Evolutionary conservation across 2,329 filamentous ascomycete genomes (phyloP).

Genomic region (Mycosphaerelloides madeirae): DNA sequence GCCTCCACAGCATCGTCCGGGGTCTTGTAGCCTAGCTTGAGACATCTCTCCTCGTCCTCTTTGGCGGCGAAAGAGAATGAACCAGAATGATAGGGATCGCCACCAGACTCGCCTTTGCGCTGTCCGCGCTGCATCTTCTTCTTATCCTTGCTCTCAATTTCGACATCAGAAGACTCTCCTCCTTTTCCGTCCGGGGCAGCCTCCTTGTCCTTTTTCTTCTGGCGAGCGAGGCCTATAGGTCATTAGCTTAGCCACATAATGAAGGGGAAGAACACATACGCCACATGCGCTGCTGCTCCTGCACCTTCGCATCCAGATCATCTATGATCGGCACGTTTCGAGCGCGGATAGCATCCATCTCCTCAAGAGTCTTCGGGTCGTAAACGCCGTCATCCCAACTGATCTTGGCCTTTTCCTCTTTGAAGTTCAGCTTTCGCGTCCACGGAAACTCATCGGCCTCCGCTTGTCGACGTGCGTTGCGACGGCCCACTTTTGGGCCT

Average conservation of each 20-base stretch:
- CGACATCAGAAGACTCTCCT: neutral
- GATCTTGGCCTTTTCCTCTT: constrained; percentile 19
- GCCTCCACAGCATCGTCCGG: constrained; percentile 29
- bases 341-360: constrained; percentile 23
- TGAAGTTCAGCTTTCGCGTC: constrained; percentile 29
- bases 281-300: constrained; percentile 27
- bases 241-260: constrained; percentile 2
- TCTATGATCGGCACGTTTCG: constrained; percentile 25
- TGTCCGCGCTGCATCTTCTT: constrained; percentile 19
- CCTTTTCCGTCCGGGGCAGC: neutral
- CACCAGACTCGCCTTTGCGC: constrained; percentile 18
- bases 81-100: constrained; percentile 29
- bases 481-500: constrained; percentile 10
- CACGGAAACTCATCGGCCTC: constrained; percentile 29
- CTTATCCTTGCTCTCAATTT: constrained; percentile 13
- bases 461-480: constrained; percentile 22
- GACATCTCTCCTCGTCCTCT: constrained; percentile 13
- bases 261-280: neutral
- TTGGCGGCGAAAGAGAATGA: constrained; percentile 26
- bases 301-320: constrained; percentile 23
- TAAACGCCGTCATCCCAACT: constrained; percentile 30
- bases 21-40: constrained; percentile 12
- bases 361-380: constrained; percentile 21
- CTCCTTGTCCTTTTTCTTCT: constrained; percentile 15
- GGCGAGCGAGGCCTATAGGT: constrained; percentile 20